phyloP scores from a whole-genome alignment of 441 rosid genomes.

The Croton setiger region DNA sequence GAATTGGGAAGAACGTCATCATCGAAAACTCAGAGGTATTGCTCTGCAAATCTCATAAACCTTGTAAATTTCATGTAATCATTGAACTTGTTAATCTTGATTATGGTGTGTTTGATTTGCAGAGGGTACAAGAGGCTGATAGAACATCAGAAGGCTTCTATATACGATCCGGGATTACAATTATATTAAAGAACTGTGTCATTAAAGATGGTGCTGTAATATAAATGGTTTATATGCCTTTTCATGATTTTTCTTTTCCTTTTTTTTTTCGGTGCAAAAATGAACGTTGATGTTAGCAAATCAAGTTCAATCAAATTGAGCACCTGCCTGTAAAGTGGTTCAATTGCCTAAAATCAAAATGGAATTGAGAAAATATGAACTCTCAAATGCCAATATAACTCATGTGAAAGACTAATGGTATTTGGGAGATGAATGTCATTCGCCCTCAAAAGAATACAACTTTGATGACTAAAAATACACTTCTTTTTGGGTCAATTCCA shows the following conservation, averaged over 20 bases:
- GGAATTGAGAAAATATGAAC: neutral
- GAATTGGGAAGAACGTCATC: constrained; percentile 81
- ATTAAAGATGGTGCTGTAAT: constrained; percentile 67
- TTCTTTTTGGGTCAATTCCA: neutral
- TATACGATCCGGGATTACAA: constrained; percentile 74
- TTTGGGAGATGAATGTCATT: no score
- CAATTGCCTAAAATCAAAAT: neutral
- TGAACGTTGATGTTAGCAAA: no score
- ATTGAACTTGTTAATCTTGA: neutral
- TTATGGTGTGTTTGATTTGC: constrained; percentile 17
- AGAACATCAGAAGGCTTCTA: constrained; percentile 83
- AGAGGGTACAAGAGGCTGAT: constrained; percentile 91
- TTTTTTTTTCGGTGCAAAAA: no score
- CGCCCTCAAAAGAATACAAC: neutral
- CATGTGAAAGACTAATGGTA: neutral
- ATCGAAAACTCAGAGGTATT: constrained; percentile 84
- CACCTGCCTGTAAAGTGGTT: no score
- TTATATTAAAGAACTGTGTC: constrained; percentile 59
- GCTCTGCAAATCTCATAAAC: neutral
- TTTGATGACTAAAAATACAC: neutral
- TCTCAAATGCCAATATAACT: neutral
- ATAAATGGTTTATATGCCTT: constrained; percentile 26
- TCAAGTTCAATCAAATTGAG: no score
- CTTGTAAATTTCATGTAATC: neutral
- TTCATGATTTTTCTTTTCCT: constrained; percentile 16